A percentile compares a stretch with the other conserved stretches of the same genome.
These are phyloP conservation scores for Macrocybe sp. DNA, from an alignment of 1,284 basidiomycete genomes.

Conservation along the genomic window DNA sequence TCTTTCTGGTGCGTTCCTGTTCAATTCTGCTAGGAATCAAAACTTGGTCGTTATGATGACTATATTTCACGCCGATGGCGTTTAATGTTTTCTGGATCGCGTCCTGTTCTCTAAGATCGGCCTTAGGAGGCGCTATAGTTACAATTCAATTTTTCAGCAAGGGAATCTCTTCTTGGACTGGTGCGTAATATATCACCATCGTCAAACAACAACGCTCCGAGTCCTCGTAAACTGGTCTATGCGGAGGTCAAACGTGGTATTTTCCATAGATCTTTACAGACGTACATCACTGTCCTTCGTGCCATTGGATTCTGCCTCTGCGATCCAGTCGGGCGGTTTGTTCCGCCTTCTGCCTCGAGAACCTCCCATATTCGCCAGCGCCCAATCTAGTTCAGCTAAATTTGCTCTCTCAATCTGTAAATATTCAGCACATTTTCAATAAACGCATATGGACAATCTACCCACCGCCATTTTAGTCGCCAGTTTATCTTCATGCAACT, in stretches of 20 bases:
- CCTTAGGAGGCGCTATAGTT: constrained; percentile 25
- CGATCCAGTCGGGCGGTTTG: constrained; percentile 30
- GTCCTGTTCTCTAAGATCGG: constrained; percentile 29
- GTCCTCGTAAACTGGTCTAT: constrained; percentile 54
- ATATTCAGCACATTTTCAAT: neutral
- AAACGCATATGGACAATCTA: neutral
- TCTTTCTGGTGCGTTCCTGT: constrained; percentile 50
- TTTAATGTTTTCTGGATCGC: constrained; percentile 54
- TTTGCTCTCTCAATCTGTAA: constrained; percentile 71
- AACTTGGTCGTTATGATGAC: constrained; percentile 68
- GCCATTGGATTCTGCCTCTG: constrained; percentile 48
- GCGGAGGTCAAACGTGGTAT: neutral
- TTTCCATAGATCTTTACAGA: constrained; percentile 18
- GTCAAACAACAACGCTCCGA: constrained; percentile 64
- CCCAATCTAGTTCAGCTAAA: constrained; percentile 72
- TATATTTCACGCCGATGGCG: constrained; percentile 59
- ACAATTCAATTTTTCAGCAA: constrained; percentile 8
- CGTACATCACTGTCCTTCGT: constrained; percentile 55
- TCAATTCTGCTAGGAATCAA: constrained; percentile 65
- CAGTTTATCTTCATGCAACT: constrained; percentile 66
- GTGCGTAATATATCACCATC: constrained; percentile 44
- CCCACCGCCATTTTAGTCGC: constrained; percentile 70
- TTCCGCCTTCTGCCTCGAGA: constrained; percentile 32
- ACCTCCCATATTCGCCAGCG: constrained; percentile 59
- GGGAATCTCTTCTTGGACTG: neutral